These are phyloP conservation scores for Trichoderma brevicompactum DNA, from an alignment of 2,329 filamentous ascomycete genomes.

Conservation along the genomic window DNA sequence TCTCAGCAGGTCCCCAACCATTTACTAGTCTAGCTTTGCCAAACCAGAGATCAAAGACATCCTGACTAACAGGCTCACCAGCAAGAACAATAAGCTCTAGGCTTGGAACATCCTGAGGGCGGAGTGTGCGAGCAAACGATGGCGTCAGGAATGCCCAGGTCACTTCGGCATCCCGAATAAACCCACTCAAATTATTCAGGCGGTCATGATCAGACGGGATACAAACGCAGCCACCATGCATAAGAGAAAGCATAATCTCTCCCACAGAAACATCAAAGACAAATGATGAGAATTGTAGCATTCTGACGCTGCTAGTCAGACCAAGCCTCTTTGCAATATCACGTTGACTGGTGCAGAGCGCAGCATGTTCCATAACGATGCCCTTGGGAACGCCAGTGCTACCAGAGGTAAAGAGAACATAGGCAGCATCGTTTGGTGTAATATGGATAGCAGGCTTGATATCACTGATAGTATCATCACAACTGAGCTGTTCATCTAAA, in stretches of 20 bases:
- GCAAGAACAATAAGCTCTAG: conserved; percentile 26
- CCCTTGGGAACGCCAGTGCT: conserved; percentile 35
- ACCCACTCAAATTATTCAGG: conserved; percentile 4
- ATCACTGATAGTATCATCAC: conserved; percentile 30
- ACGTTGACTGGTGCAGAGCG: conserved; percentile 44
- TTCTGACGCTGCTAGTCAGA: conserved; percentile 3
- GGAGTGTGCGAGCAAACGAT: conserved; percentile 24
- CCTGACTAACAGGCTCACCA: conserved; percentile 26
- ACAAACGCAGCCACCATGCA: conserved; percentile 28
- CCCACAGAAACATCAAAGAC: conserved; percentile 27
- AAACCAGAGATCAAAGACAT: conserved; percentile 28
- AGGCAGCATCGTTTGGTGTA: conserved; percentile 28
- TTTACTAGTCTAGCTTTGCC: conserved; percentile 22
- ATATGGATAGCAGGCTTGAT: conserved; percentile 33
- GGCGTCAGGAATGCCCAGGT: conserved; percentile 30
- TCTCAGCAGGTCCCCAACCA: conserved; percentile 28
- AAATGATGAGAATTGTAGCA: conserved; percentile 30
- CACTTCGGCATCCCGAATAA: conserved; percentile 17
- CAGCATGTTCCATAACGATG: conserved; percentile 43
- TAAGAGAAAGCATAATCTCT: conserved; percentile 27
- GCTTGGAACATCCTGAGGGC: conserved; percentile 32
- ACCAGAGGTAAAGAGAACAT: conserved; percentile 37
- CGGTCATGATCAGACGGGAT: conserved; percentile 29
- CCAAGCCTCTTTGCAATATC: conserved; percentile 23
- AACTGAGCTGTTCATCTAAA: not conserved